Conservation (phyloP, 768 basidiomycete genomes). For the Pholiota conissans region DNA sequence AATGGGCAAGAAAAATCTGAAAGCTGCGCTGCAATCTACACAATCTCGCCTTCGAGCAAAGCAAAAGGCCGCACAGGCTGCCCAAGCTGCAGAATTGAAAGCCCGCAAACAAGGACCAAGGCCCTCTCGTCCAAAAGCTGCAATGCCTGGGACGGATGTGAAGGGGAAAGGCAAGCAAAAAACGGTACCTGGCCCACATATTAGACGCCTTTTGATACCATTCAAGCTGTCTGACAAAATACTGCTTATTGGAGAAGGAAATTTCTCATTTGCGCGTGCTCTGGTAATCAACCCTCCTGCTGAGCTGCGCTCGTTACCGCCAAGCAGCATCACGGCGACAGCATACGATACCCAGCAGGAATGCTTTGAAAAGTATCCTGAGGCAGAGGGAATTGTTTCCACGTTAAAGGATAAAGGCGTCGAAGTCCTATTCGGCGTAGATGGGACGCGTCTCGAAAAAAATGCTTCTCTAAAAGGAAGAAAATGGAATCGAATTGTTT, state of each 20-base stretch:
- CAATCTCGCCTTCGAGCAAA: constrained; percentile 66
- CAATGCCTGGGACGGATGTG: constrained; percentile 4
- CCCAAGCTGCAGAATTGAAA: constrained; percentile 50
- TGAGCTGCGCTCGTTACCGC: constrained; percentile 51
- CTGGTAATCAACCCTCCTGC: constrained; percentile 54
- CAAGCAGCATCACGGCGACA: constrained; percentile 78
- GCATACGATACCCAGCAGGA: constrained; percentile 78
- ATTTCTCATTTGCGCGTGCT: constrained; percentile 89
- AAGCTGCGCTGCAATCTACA: constrained; percentile 67
- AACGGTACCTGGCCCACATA: constrained; percentile 19
- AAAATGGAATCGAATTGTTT: constrained; percentile 79
- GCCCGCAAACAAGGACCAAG: constrained; percentile 30
- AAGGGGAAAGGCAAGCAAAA: constrained; percentile 45
- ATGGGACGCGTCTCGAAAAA: constrained; percentile 78
- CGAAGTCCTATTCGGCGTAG: constrained; percentile 76
- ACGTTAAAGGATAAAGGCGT: constrained; percentile 59
- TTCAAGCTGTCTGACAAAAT: constrained; percentile 67
- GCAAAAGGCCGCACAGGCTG: constrained; percentile 51
- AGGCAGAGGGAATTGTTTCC: constrained; percentile 58
- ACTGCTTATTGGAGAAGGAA: constrained; percentile 88
- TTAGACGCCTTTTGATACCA: constrained; percentile 54
- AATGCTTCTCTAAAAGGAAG: constrained; percentile 53
- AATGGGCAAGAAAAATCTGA: constrained; percentile 63
- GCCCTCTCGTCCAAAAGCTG: constrained; percentile 3
- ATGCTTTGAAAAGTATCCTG: constrained; percentile 83